These are phyloP conservation scores for Lactarius hatsudake DNA, from an alignment of 768 basidiomycete species.

Conservation along the genomic window DNA sequence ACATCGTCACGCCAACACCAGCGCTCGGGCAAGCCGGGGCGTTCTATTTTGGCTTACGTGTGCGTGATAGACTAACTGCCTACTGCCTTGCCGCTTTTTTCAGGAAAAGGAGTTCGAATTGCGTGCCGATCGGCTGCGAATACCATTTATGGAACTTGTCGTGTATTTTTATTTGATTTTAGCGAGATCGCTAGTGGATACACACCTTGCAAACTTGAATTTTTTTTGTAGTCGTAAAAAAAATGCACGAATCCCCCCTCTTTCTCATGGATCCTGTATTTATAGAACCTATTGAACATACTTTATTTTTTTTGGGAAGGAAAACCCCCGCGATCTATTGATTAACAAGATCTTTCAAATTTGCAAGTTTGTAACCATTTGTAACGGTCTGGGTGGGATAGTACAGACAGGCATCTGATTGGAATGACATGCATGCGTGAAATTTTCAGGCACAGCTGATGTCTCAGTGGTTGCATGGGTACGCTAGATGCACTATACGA, in stretches of 20 bases:
- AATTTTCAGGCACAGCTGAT: conserved; percentile 50
- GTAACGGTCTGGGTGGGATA: background rate
- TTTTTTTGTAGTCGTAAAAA: background rate
- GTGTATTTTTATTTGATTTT: too few relatives aligned
- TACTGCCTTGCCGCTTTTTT: too few relatives aligned
- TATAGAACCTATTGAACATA: background rate
- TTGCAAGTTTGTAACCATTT: background rate
- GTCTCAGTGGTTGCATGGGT: conserved; percentile 69
- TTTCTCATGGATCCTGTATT: background rate
- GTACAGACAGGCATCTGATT: conserved; percentile 65
- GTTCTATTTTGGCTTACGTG: too few relatives aligned
- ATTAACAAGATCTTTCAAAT: background rate
- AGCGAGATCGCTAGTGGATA: background rate
- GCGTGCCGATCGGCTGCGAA: too few relatives aligned
- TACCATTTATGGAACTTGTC: too few relatives aligned
- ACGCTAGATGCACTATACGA: conserved; percentile 68
- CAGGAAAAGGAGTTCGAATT: too few relatives aligned
- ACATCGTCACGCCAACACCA: background rate
- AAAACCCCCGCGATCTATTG: background rate
- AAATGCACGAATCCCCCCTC: background rate
- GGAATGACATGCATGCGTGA: conserved; percentile 69
- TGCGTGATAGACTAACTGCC: too few relatives aligned
- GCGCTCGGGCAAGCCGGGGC: too few relatives aligned
- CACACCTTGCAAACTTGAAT: background rate
- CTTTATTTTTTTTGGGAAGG: conserved; percentile 4